Percentiles rank a stretch among this genome's conserved stretches.
These are phyloP conservation scores for Eucalyptus guilfoylei DNA, from an alignment of 345 rosid species.

Conservation along the genomic window DNA sequence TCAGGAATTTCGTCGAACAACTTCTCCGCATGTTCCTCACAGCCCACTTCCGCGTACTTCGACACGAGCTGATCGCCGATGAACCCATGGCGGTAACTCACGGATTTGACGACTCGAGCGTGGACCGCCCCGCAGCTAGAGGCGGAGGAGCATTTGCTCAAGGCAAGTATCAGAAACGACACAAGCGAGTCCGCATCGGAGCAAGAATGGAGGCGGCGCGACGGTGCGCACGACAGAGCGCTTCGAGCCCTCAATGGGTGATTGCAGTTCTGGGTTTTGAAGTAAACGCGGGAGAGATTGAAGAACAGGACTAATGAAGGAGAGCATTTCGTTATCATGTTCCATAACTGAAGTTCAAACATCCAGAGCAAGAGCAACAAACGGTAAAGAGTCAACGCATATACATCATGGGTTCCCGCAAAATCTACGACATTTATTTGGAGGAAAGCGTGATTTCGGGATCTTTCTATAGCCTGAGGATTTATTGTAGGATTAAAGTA, in stretches of 20 bases:
- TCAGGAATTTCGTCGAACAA: constrained; percentile 62
- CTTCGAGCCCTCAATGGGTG: not conserved
- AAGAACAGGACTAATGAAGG: not conserved
- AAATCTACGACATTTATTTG: not conserved
- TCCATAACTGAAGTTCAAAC: not conserved
- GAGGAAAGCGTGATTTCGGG: not conserved
- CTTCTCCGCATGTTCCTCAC: constrained; percentile 18
- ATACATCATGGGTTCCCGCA: not conserved
- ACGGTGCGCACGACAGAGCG: not conserved
- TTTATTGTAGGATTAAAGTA: not conserved
- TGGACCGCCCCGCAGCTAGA: constrained; percentile 22
- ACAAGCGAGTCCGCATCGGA: constrained; percentile 18
- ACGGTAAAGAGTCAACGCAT: not conserved
- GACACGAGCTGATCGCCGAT: constrained; percentile 53
- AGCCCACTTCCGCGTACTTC: constrained; percentile 19
- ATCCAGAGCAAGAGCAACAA: not conserved
- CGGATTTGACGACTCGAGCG: constrained; percentile 32
- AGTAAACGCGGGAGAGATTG: not conserved
- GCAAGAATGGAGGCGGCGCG: not conserved
- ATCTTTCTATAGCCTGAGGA: not conserved
- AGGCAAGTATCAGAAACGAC: constrained; percentile 24
- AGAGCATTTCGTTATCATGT: not conserved
- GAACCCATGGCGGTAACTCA: constrained; percentile 48
- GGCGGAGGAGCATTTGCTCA: constrained; percentile 27
- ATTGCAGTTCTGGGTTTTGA: not conserved